Base-by-base conservation (phyloP, 345 rosid species). In the Murraya koenigii region DNA sequence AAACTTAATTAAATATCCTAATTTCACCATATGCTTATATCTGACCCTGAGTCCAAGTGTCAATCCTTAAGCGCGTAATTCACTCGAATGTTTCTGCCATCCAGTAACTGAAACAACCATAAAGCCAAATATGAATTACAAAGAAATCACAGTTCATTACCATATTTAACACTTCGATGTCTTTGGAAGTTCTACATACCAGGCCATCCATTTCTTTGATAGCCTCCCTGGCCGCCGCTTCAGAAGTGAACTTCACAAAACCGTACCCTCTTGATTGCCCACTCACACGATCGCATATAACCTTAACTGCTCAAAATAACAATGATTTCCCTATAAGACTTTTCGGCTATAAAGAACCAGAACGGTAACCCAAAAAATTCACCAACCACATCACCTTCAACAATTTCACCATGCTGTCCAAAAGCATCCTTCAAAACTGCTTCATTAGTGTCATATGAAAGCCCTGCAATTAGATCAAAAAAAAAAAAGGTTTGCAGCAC, bases 231-330 rank as follows among this genome's bases (percentile, higher is more conserved):
- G 95, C 95, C 20, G 93, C 86, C 81, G 80, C 87, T 79, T 90
- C 92, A 60, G 90, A 85, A 71, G 78, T 56, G 47, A 88, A 92
- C 22, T 70, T 63, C 69, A 94, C 93, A 87, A 94, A 92, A 25
- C 94, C 97, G 39, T 88, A 94, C 7, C 95, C 94, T 84, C 85
- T 89, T 19, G 98, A 92, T 84, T 89, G 83, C 59, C 94, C 92
- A 44, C 78, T 87, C 79, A 80, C 87, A 38, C 63, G 93, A 81
- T 94, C 89, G n/a, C 95, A 91, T 75, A 89, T 87, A 25, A 92
- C 90, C 52, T 79, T 87, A 72, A 88, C 97, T 90, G 88, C 41
- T 47, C 39, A 14, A 72, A 72, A 36, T 9, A 36, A 20, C 20
- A 81, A 19, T 19, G 11, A 28, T 17, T 56, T 25, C 22, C 60